A percentile compares a stretch with the other conserved stretches of the same genome.
Evolutionary conservation across 192 early-diverging fungal species (phyloP).

Genomic region (Spizellomyces sp.): DNA sequence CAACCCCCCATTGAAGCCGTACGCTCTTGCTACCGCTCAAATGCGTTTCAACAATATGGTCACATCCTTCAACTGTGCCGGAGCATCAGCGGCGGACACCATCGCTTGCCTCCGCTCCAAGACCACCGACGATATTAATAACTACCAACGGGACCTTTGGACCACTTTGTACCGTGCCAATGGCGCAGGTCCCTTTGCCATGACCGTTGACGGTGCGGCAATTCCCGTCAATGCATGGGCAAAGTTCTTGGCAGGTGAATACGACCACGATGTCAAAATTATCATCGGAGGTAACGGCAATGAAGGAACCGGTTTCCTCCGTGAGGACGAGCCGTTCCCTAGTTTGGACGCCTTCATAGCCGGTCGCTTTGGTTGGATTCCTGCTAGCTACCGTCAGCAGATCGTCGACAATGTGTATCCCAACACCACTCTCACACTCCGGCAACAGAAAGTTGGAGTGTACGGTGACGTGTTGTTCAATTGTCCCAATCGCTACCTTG

Average conservation of each 20-base stretch:
- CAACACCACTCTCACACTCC: background rate
- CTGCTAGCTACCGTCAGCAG: background rate
- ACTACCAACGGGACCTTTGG: conserved; percentile 12
- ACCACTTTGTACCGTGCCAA: background rate
- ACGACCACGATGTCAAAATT: conserved; percentile 9
- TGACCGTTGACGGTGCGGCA: background rate
- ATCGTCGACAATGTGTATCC: conserved; percentile 1
- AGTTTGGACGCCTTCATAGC: background rate
- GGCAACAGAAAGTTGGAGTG: background rate
- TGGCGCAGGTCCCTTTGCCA: conserved; percentile 6
- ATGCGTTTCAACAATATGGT: conserved; percentile 6
- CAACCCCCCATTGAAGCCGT: background rate
- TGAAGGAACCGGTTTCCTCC: conserved; percentile 9
- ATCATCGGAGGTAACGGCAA: conserved; percentile 7
- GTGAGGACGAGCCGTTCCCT: background rate
- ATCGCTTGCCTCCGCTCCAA: background rate
- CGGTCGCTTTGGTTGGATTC: background rate
- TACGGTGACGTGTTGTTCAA: conserved; percentile 5
- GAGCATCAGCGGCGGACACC: background rate
- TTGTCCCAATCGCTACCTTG: conserved; percentile 17
- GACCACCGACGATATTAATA: background rate
- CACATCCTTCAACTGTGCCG: conserved; percentile 9
- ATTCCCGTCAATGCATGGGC: background rate
- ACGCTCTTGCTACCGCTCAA: conserved; percentile 2
- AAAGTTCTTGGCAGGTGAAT: background rate